Conservation (phyloP, 495 filamentous ascomycete genomes). For the Aspergillus biplanus region DNA sequence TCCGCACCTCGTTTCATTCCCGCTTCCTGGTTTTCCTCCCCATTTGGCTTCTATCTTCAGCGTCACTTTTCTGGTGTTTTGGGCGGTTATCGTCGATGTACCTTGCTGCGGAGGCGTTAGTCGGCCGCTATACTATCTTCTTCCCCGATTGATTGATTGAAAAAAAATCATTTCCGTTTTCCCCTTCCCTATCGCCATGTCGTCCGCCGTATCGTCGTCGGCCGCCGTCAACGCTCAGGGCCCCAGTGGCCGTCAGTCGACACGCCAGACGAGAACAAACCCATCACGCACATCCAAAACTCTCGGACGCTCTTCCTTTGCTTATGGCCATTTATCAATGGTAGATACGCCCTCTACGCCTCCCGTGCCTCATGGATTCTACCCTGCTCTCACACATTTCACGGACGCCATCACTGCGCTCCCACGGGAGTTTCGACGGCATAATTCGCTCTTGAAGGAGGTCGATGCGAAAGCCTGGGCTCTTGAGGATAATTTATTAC, state of each 20-base stretch:
- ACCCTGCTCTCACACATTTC: constrained; percentile 92
- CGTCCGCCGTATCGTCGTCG: constrained; percentile 32
- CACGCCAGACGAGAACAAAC: constrained; percentile 64
- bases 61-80: constrained; percentile 7
- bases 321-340: constrained; percentile 43
- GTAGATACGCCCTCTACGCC: constrained; percentile 37
- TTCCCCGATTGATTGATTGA: constrained; percentile 26
- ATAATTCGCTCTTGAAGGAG: constrained; percentile 94
- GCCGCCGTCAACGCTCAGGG: constrained; percentile 38
- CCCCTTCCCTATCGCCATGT: constrained; percentile 29
- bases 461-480: constrained; percentile 86
- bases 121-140: constrained; percentile 10
- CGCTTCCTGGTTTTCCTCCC: constrained; percentile 15
- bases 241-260: constrained; percentile 52
- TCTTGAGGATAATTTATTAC: constrained; percentile 62
- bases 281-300: constrained; percentile 63
- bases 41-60: not conserved
- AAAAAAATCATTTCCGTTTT: constrained; percentile 4
- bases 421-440: constrained; percentile 89
- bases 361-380: constrained; percentile 65
- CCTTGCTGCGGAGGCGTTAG: constrained; percentile 6
- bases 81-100: constrained; percentile 16
- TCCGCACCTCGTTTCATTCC: constrained; percentile 24
- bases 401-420: constrained; percentile 90
- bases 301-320: constrained; percentile 53